Evolutionary conservation across 495 filamentous ascomycete genomes (phyloP), one percentile per base, ranked within the genome.

Genomic region (Aspergillus kassunensis): DNA sequence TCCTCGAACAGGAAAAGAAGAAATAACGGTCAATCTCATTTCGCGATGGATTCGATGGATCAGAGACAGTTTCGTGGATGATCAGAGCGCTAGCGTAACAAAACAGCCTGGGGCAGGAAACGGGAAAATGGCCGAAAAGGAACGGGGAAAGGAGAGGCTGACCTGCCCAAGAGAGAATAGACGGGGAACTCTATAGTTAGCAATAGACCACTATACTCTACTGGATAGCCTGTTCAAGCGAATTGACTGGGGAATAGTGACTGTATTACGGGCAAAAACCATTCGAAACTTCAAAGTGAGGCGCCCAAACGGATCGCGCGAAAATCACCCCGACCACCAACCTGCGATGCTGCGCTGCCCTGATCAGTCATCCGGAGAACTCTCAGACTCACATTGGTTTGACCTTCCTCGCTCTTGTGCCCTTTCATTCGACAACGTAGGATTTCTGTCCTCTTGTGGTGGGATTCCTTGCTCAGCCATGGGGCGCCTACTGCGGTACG

Each of bases 281-380:
- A 40, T 18, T n/a, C n/a, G n/a, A n/a, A n/a, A n/a, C 9, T 23
- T 56, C 45, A 61, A 72, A 75, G 68, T 74, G 72, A 74, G 71
- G 72, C 72, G 66, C 65, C 72, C 68, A 75, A 69, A 68, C 72
- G 72, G 72, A 74, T 69, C 55, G 49, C 55, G 49, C 54, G 54
- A 58, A 64, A 24, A 41, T 23, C 36, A 41, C 63, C 68, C 66
- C 54, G 56, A 42, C 56, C 55, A 59, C 45, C 58, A 44, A 44
- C 30, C 4, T 20, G 41, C 45, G 42, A 43, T 35, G 50, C 53
- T 53, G 42, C 36, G 42, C 35, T 23, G 15, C 37, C 48, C n/a
- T 39, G 52, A 56, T 56, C 51, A 59, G 49, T 55, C 54, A 57
- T 56, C 55, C 44, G 31, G 19, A 41, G 29, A 33, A 15, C 53